Evolutionary conservation across 192 early-diverging fungal species (phyloP), one percentile per base, ranked within the genome.

Genomic region (Mortierella alpina): DNA sequence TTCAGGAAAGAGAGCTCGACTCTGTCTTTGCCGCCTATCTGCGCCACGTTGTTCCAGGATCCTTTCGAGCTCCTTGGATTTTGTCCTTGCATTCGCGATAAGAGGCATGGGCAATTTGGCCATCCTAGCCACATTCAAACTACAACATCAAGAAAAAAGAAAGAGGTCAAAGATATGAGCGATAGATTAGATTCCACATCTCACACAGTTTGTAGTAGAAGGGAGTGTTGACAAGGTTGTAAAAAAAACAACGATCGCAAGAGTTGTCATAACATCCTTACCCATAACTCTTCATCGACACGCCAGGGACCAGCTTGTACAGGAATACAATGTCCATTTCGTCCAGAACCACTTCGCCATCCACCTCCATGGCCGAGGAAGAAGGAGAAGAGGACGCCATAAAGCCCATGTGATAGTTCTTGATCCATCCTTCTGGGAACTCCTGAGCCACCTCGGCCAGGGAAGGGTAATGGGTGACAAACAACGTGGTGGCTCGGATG

Each of bases 401-500:
- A 53, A 85, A 91, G 15, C 83, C 84, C 88, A 91, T 91, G 60
- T 86, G 84, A 15, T 62, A 78, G 48, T 85, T 89, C 41, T 61
- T 41, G 4, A 76, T 57, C 18, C 82, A 59, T 1, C 63, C 62
- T 3, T 63, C 58, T 2, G 84, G 70, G 39, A 75, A 85, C 55
- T 83, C 60, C 1, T 69, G 57, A 4, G 74, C 86, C 12, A 88
- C 60, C n/a, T 72, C 65, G 0, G 86, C 87, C 8, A 96, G 72
- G 5, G 90, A 89, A 14, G 94, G 91, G 68, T 92, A 95, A 78
- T 96, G 95, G 0, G 95, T 95, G 18, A 94, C 92, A 85, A 96
- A 96, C 31, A 96, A 56, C 1, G 83, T 85, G 11, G 90, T 85
- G 2, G 88, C 86, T 7, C 84, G 50, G 17, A 87, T 86, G 11